Base-by-base conservation (phyloP, 495 filamentous ascomycete genomes). In the Tirmania nivea region DNA sequence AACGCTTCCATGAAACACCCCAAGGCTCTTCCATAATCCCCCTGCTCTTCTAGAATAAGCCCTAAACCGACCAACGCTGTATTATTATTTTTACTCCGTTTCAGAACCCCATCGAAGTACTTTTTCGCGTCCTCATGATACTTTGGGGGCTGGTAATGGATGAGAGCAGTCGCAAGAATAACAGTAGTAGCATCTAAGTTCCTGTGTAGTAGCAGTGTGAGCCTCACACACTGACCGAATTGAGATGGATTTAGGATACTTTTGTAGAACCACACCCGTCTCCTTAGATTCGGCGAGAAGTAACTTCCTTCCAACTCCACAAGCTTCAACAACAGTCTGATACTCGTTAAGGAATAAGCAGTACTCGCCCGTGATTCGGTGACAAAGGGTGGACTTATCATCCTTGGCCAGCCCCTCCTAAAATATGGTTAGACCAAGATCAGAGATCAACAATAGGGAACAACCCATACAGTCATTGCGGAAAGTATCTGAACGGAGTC, bases 21-120 rank as follows among this genome's bases (percentile, higher is more conserved):
- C 52, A 86, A 77, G 0, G 92, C 92, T 60, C 79, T 73, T 31
- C 69, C 65, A 64, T 84, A 93, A 47, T 96, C 79, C 57, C 92
- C 83, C 59, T 94, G 84, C 56, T 94, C 88, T 67, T 94, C 84
- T 42, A 87, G 78, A 35, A 97, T 87, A 21, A 94, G 66, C 10
- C 90, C 90, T 51, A 95, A 77, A 2, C 90, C 90, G 50, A 96
- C 81, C 36, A 97, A 70, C 42, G 86, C 90, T 48, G 77, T 68
- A 8, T 85, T 87, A 2, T 83, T 86, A 1, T 71, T 74, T 9
- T 78, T 72, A 49, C 85, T 83, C 36, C 80, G 75, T 45, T 74
- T 67, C 0, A 99, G 72, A 1, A 94, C 83, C 9, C 70, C 69
- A 56, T 90, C 78, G 57, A 99, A 99, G 10, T 93, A 73, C 11